A percentile compares a stretch with the other conserved stretches of the same genome.
These are phyloP conservation scores for Ochetophila trinervis DNA, from an alignment of 306 rosid genomes.

Conservation along the genomic window DNA sequence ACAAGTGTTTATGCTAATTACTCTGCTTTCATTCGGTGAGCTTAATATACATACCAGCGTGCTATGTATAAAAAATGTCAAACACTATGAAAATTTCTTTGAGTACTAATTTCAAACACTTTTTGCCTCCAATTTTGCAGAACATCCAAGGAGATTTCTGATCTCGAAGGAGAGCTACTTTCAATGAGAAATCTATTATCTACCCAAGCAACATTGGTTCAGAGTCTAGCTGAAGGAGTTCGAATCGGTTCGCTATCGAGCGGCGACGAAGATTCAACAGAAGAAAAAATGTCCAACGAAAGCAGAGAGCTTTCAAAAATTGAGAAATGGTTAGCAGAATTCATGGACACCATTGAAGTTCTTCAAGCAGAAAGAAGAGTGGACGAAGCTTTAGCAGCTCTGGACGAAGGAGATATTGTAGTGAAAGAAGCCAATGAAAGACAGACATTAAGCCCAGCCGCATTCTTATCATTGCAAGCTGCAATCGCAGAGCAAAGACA, in stretches of 20 bases:
- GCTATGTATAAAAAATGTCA: no score
- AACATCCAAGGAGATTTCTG: constrained; percentile 81
- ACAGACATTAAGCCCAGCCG: constrained; percentile 36
- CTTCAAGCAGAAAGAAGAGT: constrained; percentile 79
- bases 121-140: constrained; percentile 33
- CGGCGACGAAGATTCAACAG: constrained; percentile 43
- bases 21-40: constrained; percentile 85
- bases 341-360: constrained; percentile 69
- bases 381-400: constrained; percentile 65
- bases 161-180: constrained; percentile 86
- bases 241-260: constrained; percentile 41
- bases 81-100: no score
- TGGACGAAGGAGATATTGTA: constrained; percentile 58
- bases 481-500: constrained; percentile 58
- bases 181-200: constrained; percentile 85
- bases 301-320: constrained; percentile 43
- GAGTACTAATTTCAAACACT: neutral
- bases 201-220: constrained; percentile 72
- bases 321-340: constrained; percentile 66
- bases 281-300: constrained; percentile 37
- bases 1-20: constrained; percentile 86
- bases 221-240: constrained; percentile 73
- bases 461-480: constrained; percentile 35
- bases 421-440: constrained; percentile 36
- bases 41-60: neutral